A percentile compares a stretch with the other conserved stretches of the same genome.
phyloP scores from a whole-genome alignment of 2,329 filamentous ascomycete genomes.

The Thermothelomyces thermophilus region DNA sequence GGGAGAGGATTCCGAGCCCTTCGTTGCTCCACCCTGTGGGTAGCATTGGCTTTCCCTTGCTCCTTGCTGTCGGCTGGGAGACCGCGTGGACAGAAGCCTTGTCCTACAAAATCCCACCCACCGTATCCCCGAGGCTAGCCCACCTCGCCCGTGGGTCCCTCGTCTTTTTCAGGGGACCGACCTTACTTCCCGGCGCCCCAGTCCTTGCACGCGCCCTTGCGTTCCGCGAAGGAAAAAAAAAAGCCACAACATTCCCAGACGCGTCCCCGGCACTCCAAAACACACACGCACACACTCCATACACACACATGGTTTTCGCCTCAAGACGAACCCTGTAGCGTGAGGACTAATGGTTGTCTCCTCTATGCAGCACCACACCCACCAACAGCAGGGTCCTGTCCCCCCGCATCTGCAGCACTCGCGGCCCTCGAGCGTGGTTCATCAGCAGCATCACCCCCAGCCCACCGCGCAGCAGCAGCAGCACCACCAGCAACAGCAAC shows the following conservation, averaged over 20 bases:
- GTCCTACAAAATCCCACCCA: conserved; percentile 25
- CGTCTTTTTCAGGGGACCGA: conserved; percentile 33
- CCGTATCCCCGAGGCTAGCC: conserved; percentile 37
- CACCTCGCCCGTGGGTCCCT: conserved; percentile 45
- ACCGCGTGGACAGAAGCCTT: conserved; percentile 22
- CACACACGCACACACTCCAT: no score
- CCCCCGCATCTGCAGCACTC: conserved; percentile 60
- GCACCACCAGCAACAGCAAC: conserved; percentile 45
- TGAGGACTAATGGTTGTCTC: conserved; percentile 51
- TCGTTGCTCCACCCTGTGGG: conserved; percentile 22
- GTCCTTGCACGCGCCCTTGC: conserved; percentile 27
- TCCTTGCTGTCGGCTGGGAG: conserved; percentile 20
- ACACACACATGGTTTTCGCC: conserved; percentile 18
- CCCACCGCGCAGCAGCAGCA: conserved; percentile 55
- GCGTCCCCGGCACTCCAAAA: conserved; percentile 21
- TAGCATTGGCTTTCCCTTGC: conserved; percentile 20
- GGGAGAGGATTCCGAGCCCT: conserved; percentile 33
- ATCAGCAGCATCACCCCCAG: conserved; percentile 65
- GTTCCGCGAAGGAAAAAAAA: conserved; percentile 23
- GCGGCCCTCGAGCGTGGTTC: conserved; percentile 64
- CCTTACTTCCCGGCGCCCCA: conserved; percentile 28
- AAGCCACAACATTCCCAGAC: conserved; percentile 25
- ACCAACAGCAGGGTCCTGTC: conserved; percentile 66
- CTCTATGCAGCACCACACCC: conserved; percentile 69
- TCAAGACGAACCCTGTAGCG: conserved; percentile 20